phyloP scores from a whole-genome alignment of 2,329 filamentous ascomycete genomes.

The Aspergillus sp. region DNA sequence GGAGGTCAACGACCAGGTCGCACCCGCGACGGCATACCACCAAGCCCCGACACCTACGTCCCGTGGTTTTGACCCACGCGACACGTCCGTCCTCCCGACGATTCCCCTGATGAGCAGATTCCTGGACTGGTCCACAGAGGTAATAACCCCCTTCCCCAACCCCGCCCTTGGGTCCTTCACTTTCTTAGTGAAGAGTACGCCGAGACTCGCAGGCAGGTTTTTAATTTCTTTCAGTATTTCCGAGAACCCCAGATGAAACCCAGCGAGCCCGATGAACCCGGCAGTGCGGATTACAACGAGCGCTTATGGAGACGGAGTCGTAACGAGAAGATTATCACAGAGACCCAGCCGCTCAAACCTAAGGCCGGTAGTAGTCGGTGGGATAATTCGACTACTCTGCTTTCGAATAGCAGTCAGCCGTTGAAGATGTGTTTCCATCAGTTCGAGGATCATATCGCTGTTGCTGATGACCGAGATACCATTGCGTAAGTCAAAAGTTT shows the following conservation, averaged over 20 bases:
- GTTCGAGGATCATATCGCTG: slow-evolving; percentile 90
- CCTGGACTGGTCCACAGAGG: slow-evolving; percentile 87
- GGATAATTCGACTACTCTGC: slow-evolving; percentile 72
- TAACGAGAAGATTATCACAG: slow-evolving; percentile 84
- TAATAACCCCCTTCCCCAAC: slow-evolving; percentile 19
- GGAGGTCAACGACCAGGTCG: slow-evolving; percentile 63
- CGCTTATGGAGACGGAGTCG: slow-evolving; percentile 84
- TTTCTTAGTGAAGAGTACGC: no score
- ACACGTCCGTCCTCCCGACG: slow-evolving; percentile 49
- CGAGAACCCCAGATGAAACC: slow-evolving; percentile 97
- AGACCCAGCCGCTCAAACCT: slow-evolving; percentile 89
- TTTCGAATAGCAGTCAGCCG: slow-evolving; percentile 84
- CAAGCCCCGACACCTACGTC: slow-evolving; percentile 71
- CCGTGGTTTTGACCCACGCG: slow-evolving; percentile 60
- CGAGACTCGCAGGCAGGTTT: slow-evolving; percentile 8
- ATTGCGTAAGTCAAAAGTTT: slow-evolving; percentile 44
- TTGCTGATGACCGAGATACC: slow-evolving; percentile 86
- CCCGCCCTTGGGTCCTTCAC: no score
- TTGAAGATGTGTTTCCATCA: slow-evolving; percentile 94
- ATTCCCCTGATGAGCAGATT: slow-evolving; percentile 78
- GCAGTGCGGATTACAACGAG: slow-evolving; percentile 92
- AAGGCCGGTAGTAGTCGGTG: slow-evolving; percentile 77
- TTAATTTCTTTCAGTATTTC: slow-evolving; percentile 59
- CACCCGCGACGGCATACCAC: slow-evolving; percentile 62
- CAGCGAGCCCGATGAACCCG: slow-evolving; percentile 89